Conservation (phyloP, 805 yeast genomes). For the Candida coleopterorum region DNA sequence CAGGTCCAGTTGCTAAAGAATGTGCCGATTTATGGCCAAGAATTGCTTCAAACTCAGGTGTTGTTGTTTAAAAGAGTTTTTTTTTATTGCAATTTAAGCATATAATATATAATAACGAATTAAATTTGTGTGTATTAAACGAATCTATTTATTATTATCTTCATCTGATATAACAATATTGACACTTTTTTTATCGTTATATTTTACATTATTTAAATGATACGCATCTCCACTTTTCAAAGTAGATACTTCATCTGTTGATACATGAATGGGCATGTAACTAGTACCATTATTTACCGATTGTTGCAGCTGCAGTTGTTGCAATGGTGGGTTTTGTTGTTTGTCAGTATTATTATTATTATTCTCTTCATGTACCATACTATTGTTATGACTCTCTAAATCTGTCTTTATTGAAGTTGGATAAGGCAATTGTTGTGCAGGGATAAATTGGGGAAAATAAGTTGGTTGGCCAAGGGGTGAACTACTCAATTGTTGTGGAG, state of each 20-base stretch:
- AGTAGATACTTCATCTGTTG: slow-evolving; percentile 6
- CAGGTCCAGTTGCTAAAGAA: slow-evolving; percentile 99
- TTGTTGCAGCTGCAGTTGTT: too few species aligned
- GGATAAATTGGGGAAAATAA: slow-evolving; percentile 9
- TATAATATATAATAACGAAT: slow-evolving; percentile 11
- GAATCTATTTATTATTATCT: slow-evolving; percentile 11
- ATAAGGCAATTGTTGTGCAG: slow-evolving; percentile 9
- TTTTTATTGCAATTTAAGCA: too few species aligned
- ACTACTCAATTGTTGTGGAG: slow-evolving; percentile 7
- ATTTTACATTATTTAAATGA: slow-evolving; percentile 3
- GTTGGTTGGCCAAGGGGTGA: slow-evolving; percentile 5
- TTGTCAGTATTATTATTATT: not conserved
- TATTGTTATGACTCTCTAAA: slow-evolving; percentile 2
- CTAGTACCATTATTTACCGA: too few species aligned
- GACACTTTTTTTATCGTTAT: slow-evolving; percentile 7
- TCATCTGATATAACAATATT: slow-evolving; percentile 10
- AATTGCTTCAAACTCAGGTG: slow-evolving; percentile 99
- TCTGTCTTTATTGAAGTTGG: slow-evolving; percentile 5
- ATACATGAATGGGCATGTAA: not conserved
- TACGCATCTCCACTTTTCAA: slow-evolving; percentile 6
- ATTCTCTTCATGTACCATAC: not conserved
- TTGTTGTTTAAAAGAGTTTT: slow-evolving; percentile 88
- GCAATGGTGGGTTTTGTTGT: not conserved
- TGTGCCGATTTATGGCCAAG: slow-evolving; percentile 99
- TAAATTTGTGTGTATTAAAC: slow-evolving; percentile 4